Evolutionary conservation across 257 asterid species (phyloP).

Genomic region (Scutellaria barbata): DNA sequence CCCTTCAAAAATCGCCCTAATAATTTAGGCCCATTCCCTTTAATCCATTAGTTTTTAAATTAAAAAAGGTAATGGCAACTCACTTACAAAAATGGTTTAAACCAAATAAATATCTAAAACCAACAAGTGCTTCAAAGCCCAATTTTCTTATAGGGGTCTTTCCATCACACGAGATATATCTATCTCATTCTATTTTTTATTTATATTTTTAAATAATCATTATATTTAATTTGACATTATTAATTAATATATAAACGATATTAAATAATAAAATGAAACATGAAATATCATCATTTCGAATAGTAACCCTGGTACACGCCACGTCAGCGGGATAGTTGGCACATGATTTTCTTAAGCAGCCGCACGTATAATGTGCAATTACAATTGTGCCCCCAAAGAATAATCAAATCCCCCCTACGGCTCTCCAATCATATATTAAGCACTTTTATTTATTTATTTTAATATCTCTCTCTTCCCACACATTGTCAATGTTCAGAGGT

Average conservation of each 20-base stretch:
- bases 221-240: no score
- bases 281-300: background rate
- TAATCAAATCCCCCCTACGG: constrained; percentile 17
- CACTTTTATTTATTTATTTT: background rate
- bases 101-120: constrained; percentile 2
- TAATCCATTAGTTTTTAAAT: background rate
- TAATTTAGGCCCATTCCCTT: background rate
- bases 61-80: background rate
- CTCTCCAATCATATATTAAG: constrained; percentile 32
- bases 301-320: background rate
- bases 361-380: constrained; percentile 28
- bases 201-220: no score
- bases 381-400: constrained; percentile 27
- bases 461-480: constrained; percentile 32
- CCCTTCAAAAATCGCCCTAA: no score
- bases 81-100: background rate
- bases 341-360: constrained; percentile 32
- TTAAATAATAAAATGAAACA: no score
- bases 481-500: constrained; percentile 34
- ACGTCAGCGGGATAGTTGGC: constrained; percentile 40
- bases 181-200: no score
- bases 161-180: no score
- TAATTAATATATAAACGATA: no score
- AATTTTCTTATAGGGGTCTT: no score
- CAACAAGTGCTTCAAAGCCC: background rate